phyloP scores from a whole-genome alignment of 352 stramenopile genomes.

The Saprolegnia diclina region DNA sequence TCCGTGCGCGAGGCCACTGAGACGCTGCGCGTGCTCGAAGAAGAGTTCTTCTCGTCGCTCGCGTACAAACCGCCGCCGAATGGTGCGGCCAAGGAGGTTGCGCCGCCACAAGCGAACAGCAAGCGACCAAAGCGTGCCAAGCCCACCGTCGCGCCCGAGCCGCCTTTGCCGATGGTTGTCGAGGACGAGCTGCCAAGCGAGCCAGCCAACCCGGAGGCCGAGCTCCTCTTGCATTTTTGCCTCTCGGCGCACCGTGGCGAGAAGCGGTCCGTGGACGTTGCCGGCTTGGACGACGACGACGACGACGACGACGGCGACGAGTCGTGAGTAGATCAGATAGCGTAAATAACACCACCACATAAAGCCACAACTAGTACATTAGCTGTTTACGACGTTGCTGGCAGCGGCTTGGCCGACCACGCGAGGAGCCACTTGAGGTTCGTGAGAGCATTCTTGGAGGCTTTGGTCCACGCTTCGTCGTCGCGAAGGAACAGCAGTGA shows the following conservation, averaged over 20 bases:
- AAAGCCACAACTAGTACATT: too few relatives aligned
- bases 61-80: slow-evolving; percentile 27
- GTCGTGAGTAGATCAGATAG: not conserved
- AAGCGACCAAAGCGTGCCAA: slow-evolving; percentile 1
- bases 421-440: slow-evolving; percentile 79
- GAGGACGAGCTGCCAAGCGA: not conserved
- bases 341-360: slow-evolving; percentile 8
- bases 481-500: slow-evolving; percentile 76
- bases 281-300: not conserved
- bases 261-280: not conserved
- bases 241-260: slow-evolving; percentile 39
- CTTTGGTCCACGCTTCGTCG: slow-evolving; percentile 82
- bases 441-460: slow-evolving; percentile 76
- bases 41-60: slow-evolving; percentile 67
- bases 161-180: too few relatives aligned
- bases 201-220: slow-evolving; percentile 29
- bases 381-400: too few relatives aligned
- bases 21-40: slow-evolving; percentile 58
- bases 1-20: slow-evolving; percentile 48
- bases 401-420: slow-evolving; percentile 41
- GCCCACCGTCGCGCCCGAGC: too few relatives aligned
- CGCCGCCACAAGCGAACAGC: too few relatives aligned
- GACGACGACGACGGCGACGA: not conserved
- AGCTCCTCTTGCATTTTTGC: slow-evolving; percentile 74
- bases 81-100: not conserved